Conservation (phyloP, 257 asterid genomes). For the Ilex asprella region DNA sequence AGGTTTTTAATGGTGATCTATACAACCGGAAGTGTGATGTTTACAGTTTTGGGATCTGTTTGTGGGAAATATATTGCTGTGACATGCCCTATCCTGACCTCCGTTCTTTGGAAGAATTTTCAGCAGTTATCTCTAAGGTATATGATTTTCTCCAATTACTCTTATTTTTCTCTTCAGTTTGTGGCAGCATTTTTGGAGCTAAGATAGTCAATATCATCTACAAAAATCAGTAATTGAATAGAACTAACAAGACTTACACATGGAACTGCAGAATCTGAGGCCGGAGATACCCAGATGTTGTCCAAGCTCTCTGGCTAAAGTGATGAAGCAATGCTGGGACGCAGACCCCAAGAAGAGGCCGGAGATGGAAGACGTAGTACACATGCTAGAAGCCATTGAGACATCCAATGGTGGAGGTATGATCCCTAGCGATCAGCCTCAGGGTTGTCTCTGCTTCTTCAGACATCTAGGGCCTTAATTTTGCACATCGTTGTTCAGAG, state of each 20-base stretch:
- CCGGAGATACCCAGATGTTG: too few species aligned
- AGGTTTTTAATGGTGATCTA: not conserved
- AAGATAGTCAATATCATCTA: too few species aligned
- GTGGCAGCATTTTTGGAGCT: too few species aligned
- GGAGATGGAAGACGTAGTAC: slow-evolving; percentile 21
- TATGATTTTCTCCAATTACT: too few species aligned
- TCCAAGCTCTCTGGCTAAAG: slow-evolving; percentile 10
- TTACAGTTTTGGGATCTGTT: slow-evolving; percentile 24
- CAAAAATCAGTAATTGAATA: too few species aligned
- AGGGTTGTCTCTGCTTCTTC: not conserved
- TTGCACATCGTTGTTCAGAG: not conserved
- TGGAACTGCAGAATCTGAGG: too few species aligned
- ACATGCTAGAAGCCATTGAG: slow-evolving; percentile 13
- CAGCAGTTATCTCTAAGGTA: not conserved
- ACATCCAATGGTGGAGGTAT: slow-evolving; percentile 3
- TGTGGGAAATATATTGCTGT: slow-evolving; percentile 22
- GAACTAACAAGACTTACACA: too few species aligned
- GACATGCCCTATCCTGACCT: not conserved
- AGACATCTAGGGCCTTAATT: not conserved
- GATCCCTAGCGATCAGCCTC: not conserved
- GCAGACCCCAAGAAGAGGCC: slow-evolving; percentile 14
- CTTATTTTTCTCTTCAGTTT: too few species aligned
- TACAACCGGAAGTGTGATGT: slow-evolving; percentile 27
- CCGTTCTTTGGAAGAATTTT: not conserved
- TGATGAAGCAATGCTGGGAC: slow-evolving; percentile 27